Evolutionary conservation across 1,139 yeast genomes (phyloP), one percentile per base, ranked within the genome.

Genomic region (Hansenula lynferdii): DNA sequence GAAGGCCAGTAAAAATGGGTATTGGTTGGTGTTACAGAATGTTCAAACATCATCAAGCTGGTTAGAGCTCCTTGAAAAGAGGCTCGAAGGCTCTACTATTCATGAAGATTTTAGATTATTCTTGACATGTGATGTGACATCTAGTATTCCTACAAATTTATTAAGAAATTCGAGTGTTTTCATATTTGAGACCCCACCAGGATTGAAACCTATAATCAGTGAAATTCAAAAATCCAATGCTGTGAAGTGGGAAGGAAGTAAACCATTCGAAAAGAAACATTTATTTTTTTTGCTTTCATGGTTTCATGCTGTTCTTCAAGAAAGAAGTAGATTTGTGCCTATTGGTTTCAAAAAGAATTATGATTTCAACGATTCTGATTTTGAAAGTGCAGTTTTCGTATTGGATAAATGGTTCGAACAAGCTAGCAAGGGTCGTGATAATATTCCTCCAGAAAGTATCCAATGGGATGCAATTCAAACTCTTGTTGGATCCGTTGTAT

Each of bases 1-100:
- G 3, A 56, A 53, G 10, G 75, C 77, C 0, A 54, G 70, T 1
- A 60, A 57, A 20, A 58, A 57, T 5, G 86, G 85, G 1, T 51
- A 60, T 3, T 87, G 96, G 96, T 58, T 89, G 1, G 51, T 87
- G 27, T 60, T 89, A 33, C 95, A 89, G 55, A 89, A 89, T 51
- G 69, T 85, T 12, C 96, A 89, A 47, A 71, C 83, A 69, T 75
- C 95, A 0, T 65, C 74, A 1, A 58, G 58, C 6, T 84, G 95
- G 89, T 60, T 85, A 28, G 73, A 69, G 16, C 56, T 64, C 12
- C 57, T 85, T 18, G 81, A 75, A 34, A 72, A 70, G 47, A 56
- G 60, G 20, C 50, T 81, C 26, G 64, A 63, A 16, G 48, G 57
- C 0, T 31, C 65, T 3, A 42, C 41, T 3, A 40, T 53, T 0